phyloP scores from a whole-genome alignment of 306 rosid species.

The Malus sieversii region DNA sequence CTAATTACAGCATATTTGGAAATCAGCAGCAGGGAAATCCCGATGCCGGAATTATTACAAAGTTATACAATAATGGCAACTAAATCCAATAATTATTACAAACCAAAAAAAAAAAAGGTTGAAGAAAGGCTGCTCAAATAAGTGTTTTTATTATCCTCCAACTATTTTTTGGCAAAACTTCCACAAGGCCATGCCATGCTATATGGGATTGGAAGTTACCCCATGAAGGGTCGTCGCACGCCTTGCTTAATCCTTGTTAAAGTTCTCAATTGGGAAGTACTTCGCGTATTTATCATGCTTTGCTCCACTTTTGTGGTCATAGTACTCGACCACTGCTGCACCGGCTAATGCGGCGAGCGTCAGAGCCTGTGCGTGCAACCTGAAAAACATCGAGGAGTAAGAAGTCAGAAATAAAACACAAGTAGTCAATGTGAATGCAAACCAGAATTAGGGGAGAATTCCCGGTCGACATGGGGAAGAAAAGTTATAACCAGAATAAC shows the following conservation, averaged over 20 bases:
- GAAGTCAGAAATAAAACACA: neutral
- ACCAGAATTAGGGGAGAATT: neutral
- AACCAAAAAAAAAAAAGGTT: neutral
- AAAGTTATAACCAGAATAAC: neutral
- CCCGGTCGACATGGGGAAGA: neutral
- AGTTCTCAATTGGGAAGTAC: constrained; percentile 33
- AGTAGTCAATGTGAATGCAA: neutral
- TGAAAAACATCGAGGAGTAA: constrained; percentile 18
- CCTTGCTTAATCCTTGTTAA: constrained; percentile 29
- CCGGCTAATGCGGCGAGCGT: constrained; percentile 87
- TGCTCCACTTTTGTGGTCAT: constrained; percentile 43
- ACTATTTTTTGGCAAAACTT: neutral
- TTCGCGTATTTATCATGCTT: constrained; percentile 42
- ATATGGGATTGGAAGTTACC: neutral
- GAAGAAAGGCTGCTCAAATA: neutral
- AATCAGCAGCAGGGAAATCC: neutral
- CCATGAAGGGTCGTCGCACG: neutral
- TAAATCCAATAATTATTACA: neutral
- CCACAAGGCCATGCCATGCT: neutral
- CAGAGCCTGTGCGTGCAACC: constrained; percentile 95
- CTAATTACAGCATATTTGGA: neutral
- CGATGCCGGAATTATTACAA: neutral
- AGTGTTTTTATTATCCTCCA: neutral
- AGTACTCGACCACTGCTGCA: constrained; percentile 79
- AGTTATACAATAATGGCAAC: neutral